A percentile compares a stretch with the other conserved stretches of the same genome.
Evolutionary conservation across 108 stramenopile genomes (phyloP).

Genomic region (Parmales sp.): DNA sequence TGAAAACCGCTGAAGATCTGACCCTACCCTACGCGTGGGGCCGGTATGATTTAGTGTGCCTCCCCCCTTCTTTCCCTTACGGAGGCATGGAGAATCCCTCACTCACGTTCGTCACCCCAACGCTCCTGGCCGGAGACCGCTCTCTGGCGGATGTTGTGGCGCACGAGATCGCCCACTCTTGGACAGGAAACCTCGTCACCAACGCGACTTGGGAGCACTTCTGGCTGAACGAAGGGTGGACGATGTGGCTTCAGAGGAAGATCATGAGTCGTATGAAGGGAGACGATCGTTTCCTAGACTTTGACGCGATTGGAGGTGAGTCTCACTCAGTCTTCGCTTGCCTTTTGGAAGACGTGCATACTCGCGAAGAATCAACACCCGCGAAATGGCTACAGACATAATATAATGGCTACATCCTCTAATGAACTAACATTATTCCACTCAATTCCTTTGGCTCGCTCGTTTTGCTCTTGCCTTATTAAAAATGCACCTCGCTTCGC

Average conservation of each 20-base stretch:
- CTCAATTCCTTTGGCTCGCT: too few species aligned
- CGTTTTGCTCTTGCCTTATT: too few species aligned
- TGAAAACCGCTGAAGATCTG: conserved; percentile 73
- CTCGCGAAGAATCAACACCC: too few species aligned
- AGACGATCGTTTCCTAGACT: conserved; percentile 49
- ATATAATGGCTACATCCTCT: too few species aligned
- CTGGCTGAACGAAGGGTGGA: conserved; percentile 99
- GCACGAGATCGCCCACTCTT: conserved; percentile 61
- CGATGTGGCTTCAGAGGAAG: conserved; percentile 90
- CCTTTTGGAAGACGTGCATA: too few species aligned
- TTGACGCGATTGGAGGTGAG: conserved; percentile 76
- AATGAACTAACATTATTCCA: too few species aligned
- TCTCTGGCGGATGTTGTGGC: conserved; percentile 94
- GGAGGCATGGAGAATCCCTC: conserved; percentile 97
- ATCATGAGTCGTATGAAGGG: conserved; percentile 75
- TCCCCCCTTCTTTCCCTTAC: conserved; percentile 94
- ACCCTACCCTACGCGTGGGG: conserved; percentile 76
- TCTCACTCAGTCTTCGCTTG: too few species aligned
- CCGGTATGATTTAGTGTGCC: conserved; percentile 87
- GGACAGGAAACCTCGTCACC: conserved; percentile 95
- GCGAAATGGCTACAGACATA: too few species aligned
- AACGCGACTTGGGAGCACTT: conserved; percentile 84
- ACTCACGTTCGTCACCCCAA: conserved; percentile 93
- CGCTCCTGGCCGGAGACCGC: conserved; percentile 80
- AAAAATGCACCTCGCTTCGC: too few species aligned